Evolutionary conservation across 176 grass and related monocot species (phyloP), one percentile per base, ranked within the genome.

Genomic region (Eleusine indica): DNA sequence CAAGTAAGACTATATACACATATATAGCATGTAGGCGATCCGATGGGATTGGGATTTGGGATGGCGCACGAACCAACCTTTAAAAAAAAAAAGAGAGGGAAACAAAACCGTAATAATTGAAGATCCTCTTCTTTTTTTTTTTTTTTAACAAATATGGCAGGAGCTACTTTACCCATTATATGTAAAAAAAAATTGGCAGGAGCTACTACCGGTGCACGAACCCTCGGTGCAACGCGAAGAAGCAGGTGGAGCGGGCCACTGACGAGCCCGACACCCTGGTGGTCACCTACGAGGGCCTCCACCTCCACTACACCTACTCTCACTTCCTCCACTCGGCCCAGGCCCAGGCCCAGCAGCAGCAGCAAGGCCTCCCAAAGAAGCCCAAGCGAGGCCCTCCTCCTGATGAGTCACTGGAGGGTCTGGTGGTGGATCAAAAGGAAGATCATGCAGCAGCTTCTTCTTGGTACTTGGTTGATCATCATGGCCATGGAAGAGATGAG

Each of bases 191-290:
- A 53, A 4, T 4, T 53, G 51, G 56, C 88, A 98, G 96, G 96
- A 98, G 96, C 80, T 98, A 98, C 74, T 98, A 98, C 73, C 90
- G 91, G 0, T 98, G 96, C 96, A 98, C 93, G 83, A 98, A 98
- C 73, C 96, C 96, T 15, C 85, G 96, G 42, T 98, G 96, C 91
- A 93, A 91, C 54, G 96, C 96, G 2, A 98, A 98, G 82, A 98
- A 93, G 87, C 96, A 93, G 75, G 93, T 98, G 66, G 96, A 98
- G 82, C 88, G 85, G 10, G 88, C 91, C 6, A 80, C 30, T n/a
- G 96, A 95, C 30, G 92, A 98, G 73, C 80, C 96, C 4, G 91
- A 93, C 37, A 87, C 89, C 0, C 68, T 95, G 6, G 19, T 93
- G 5, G 87, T 98, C 35, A 98, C 93, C 42, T 98, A 98, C 70